Conservation (phyloP, 495 filamentous ascomycete species). For the Tirmania nivea region DNA sequence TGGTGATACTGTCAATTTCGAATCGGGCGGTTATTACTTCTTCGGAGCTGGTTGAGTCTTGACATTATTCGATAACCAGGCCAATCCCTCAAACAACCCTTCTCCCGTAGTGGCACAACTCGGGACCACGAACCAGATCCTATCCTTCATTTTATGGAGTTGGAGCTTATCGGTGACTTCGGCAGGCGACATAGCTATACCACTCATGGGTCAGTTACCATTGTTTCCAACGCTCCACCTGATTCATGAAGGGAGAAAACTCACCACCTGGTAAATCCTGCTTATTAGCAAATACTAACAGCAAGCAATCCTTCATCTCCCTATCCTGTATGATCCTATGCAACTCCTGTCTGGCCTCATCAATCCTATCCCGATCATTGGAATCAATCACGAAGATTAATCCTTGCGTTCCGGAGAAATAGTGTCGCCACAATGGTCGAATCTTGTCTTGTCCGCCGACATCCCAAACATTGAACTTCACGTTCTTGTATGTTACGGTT, state of each 20-base stretch:
- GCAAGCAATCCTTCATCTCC: constrained; percentile 90
- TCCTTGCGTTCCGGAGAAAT: constrained; percentile 93
- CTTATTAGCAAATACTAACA: constrained; percentile 96
- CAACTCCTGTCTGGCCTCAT: constrained; percentile 74
- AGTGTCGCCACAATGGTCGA: constrained; percentile 90
- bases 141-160: constrained; percentile 67
- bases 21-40: neutral
- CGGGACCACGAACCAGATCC: constrained; percentile 89
- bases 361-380: constrained; percentile 62
- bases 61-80: constrained; percentile 90
- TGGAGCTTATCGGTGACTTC: constrained; percentile 73
- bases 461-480: constrained; percentile 99
- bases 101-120: constrained; percentile 87
- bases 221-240: no score
- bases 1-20: neutral
- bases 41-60: constrained; percentile 30
- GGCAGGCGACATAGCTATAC: constrained; percentile 57
- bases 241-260: constrained; percentile 28
- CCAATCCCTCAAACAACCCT: constrained; percentile 81
- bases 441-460: constrained; percentile 99
- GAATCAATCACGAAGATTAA: constrained; percentile 96
- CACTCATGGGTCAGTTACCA: neutral
- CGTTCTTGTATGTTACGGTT: constrained; percentile 97
- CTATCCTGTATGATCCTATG: constrained; percentile 90
- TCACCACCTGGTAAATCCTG: constrained; percentile 58